Evolutionary conservation across 495 filamentous ascomycete genomes (phyloP).

Genomic region (Cercophora newfieldiana): DNA sequence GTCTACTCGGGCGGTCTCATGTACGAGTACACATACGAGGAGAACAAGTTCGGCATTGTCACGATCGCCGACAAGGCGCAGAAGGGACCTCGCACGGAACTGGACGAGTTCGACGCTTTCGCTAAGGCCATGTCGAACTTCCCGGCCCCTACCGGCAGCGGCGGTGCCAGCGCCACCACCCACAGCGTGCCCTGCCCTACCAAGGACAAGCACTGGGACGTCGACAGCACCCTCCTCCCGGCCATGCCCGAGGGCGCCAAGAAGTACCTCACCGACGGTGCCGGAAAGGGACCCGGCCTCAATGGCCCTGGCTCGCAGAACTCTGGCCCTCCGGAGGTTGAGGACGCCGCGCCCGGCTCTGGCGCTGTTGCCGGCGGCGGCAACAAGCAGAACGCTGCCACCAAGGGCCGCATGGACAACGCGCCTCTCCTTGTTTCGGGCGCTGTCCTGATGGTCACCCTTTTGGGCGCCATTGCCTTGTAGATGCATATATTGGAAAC

Average conservation of each 20-base stretch:
- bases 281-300: slow-evolving; percentile 73
- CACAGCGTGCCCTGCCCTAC: slow-evolving; percentile 68
- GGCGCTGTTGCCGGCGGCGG: slow-evolving; percentile 51
- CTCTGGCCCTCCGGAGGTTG: slow-evolving; percentile 29
- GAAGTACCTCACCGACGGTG: slow-evolving; percentile 68
- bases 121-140: slow-evolving; percentile 63
- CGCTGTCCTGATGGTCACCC: slow-evolving; percentile 57
- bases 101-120: slow-evolving; percentile 61
- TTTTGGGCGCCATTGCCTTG: slow-evolving; percentile 67
- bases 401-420: slow-evolving; percentile 50
- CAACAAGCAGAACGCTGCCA: slow-evolving; percentile 33
- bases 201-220: slow-evolving; percentile 69
- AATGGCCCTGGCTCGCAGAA: slow-evolving; percentile 68
- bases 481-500: slow-evolving; percentile 31
- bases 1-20: slow-evolving; percentile 97
- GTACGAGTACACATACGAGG: slow-evolving; percentile 91
- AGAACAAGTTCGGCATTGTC: slow-evolving; percentile 78
- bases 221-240: slow-evolving; percentile 64
- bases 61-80: slow-evolving; percentile 58
- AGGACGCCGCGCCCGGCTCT: slow-evolving; percentile 61
- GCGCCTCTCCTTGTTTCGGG: slow-evolving; percentile 56
- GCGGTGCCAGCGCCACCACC: slow-evolving; percentile 71
- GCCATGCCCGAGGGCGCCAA: slow-evolving; percentile 69
- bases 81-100: slow-evolving; percentile 30
- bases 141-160: slow-evolving; percentile 68